phyloP scores from a whole-genome alignment of 1,284 basidiomycete genomes.

The Mycena citricolor region DNA sequence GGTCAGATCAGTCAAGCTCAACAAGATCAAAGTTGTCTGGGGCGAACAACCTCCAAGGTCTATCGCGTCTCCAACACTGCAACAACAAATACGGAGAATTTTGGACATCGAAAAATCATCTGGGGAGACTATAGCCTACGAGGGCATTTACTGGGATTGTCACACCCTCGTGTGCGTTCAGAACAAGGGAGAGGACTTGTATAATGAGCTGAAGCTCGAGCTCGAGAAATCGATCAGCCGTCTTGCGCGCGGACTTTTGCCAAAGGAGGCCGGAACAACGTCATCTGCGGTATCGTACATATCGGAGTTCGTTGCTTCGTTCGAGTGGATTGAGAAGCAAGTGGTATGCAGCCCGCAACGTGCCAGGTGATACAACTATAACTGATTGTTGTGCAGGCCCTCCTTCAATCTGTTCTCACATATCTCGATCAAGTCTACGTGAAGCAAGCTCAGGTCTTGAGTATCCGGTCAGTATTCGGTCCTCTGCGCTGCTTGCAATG shows the following conservation, averaged over 20 bases:
- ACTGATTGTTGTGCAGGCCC: conserved; percentile 34
- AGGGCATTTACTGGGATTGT: conserved; percentile 57
- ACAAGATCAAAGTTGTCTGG: conserved; percentile 46
- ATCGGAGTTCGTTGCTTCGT: conserved; percentile 46
- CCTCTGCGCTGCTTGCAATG: conserved; percentile 3
- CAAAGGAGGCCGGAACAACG: conserved; percentile 17
- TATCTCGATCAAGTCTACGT: conserved; percentile 65
- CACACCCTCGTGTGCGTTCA: conserved; percentile 49
- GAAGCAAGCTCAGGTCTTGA: conserved; percentile 33
- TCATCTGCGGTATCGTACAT: conserved; percentile 49
- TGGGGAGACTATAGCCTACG: conserved; percentile 47
- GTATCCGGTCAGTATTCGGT: conserved; percentile 43
- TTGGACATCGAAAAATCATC: conserved; percentile 38
- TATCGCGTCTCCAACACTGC: conserved; percentile 35
- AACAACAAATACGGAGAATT: conserved; percentile 41
- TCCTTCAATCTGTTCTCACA: conserved; percentile 58
- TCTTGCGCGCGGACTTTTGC: conserved; percentile 39
- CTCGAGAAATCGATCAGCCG: conserved; percentile 49
- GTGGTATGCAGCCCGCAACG: conserved; percentile 44
- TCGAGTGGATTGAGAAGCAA: conserved; percentile 62
- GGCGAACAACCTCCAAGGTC: conserved; percentile 17
- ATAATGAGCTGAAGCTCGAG: conserved; percentile 50
- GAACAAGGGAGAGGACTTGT: conserved; percentile 54
- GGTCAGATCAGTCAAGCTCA: conserved; percentile 33
- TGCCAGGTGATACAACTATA: conserved; percentile 1